Percentiles rank a stretch among this genome's conserved stretches.
Evolutionary conservation across 305 asterid species (phyloP).

Genomic region (Fraxinus velutina): DNA sequence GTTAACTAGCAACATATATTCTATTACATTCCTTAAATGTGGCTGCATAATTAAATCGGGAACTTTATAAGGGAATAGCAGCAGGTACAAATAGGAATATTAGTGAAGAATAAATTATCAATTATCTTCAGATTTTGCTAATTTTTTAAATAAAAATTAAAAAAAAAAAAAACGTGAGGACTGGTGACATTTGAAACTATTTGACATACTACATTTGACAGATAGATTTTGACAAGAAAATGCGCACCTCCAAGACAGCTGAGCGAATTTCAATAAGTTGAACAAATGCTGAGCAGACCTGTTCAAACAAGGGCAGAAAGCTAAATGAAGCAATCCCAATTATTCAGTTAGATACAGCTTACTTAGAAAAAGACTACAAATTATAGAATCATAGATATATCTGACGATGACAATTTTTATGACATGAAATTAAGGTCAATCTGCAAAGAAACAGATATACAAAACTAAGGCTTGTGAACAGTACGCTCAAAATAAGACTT

Average conservation of each 20-base stretch:
- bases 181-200: slow-evolving; percentile 5
- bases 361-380: background rate
- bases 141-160: background rate
- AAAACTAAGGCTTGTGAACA: slow-evolving; percentile 9
- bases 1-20: slow-evolving; percentile 85
- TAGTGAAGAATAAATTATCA: background rate
- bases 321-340: slow-evolving; percentile 20
- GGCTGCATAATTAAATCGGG: slow-evolving; percentile 55
- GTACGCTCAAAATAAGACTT: slow-evolving; percentile 1
- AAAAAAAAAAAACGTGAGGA: background rate
- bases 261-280: slow-evolving; percentile 87
- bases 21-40: slow-evolving; percentile 79
- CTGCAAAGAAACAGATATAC: background rate
- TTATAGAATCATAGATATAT: background rate
- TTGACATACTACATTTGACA: background rate
- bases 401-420: background rate
- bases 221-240: slow-evolving; percentile 6
- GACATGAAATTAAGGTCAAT: background rate
- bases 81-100: background rate
- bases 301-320: slow-evolving; percentile 25
- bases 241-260: slow-evolving; percentile 67
- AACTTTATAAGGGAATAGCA: slow-evolving; percentile 30
- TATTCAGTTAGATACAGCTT: background rate
- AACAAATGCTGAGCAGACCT: slow-evolving; percentile 98
- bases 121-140: background rate